Evolutionary conservation across 257 asterid genomes (phyloP), one percentile per base, ranked within the genome.

Genomic region (Striga asiatica): DNA sequence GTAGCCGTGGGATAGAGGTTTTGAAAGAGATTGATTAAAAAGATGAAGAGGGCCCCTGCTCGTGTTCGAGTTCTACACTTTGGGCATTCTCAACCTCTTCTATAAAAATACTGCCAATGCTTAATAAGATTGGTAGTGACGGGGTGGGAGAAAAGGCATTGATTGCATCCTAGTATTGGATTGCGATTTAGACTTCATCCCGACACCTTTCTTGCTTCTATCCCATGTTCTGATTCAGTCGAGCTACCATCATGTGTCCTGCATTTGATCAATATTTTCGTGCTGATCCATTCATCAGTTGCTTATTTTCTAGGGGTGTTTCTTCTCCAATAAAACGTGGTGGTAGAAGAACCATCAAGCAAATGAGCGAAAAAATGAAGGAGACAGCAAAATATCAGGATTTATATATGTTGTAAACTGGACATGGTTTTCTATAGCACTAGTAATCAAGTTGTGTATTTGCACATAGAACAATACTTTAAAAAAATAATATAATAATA

Each of bases 21-120:
- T 41, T 5, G 14, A 21, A 59, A 58, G 35, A 16, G 17, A 47
- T 21, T 20, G 38, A 5, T 14, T 41, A 39, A 58, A 24, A n/a
- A 24, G 39, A 25, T 13, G 91, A 69, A 81, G 94, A 77, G 88
- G 78, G 92, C 88, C 80, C 82, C 70, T 76, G 88, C 81, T 69
- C 56, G 52, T 76, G 80, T 58, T 66, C 35, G 62, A 81, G 92
- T 57, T 62, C 64, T 62, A 60, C 80, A 71, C n/a, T 27, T 27
- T 38, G 55, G 78, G 79, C 82, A 18, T 66, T 77, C 83, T 88
- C 92, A 79, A 73, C 81, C 83, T 84, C 85, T 84, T 84, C 83
- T 4, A 84, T 45, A 84, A 6, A 57, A 65, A 70, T 21, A 18
- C 18, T 17, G 39, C 74, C 68, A 17, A 66, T 20, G 64, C 48